A percentile compares a stretch with the other conserved stretches of the same genome.
Evolutionary conservation across 208 protist species (phyloP).

Genomic region (Entamoeba moshkovskii): DNA sequence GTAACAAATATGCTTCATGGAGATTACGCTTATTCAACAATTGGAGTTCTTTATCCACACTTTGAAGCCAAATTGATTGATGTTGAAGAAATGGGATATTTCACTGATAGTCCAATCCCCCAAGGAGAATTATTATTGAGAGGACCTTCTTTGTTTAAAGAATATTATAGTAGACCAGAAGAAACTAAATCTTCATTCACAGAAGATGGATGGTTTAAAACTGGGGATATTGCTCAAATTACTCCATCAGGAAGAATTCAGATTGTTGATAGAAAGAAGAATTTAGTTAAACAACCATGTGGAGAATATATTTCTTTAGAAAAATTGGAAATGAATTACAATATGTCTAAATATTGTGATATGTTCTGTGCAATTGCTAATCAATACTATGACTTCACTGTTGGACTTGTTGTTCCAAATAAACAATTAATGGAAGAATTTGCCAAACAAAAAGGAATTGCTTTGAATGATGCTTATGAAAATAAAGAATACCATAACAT

Average conservation of each 20-base stretch:
- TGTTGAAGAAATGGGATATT: background rate
- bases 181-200: background rate
- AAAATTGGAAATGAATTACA: background rate
- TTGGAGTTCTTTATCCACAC: background rate
- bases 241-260: background rate
- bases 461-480: background rate
- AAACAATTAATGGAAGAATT: background rate
- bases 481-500: background rate
- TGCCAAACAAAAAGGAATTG: background rate
- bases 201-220: background rate
- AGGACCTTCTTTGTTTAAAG: background rate
- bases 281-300: background rate
- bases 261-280: background rate
- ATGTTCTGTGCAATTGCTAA: background rate
- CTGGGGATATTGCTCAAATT: background rate
- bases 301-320: background rate
- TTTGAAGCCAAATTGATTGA: background rate
- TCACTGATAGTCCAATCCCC: background rate
- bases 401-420: background rate
- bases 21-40: background rate
- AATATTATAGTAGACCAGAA: background rate
- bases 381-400: background rate
- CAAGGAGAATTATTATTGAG: background rate
- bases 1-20: background rate
- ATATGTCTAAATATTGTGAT: background rate